Conservation (phyloP, 2,329 filamentous ascomycete species). For the Zymoseptoria crescenta region DNA sequence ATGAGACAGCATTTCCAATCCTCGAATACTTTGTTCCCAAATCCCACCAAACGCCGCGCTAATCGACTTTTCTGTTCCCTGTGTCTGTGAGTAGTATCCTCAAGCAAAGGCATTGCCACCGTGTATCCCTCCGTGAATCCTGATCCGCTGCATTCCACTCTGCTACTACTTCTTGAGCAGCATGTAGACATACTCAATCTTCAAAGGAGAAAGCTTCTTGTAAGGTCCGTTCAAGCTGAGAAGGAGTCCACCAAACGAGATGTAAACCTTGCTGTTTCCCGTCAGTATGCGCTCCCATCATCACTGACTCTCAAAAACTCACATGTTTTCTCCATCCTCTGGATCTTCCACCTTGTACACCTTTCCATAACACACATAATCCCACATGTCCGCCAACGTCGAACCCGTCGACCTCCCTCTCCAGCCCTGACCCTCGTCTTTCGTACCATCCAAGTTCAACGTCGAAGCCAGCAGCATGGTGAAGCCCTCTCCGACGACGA, state of each 20-base stretch:
- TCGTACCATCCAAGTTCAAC: conserved; percentile 75
- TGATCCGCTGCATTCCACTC: background rate
- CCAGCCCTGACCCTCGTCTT: conserved; percentile 53
- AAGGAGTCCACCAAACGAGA: conserved; percentile 87
- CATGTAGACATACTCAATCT: conserved; percentile 90
- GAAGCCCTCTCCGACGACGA: conserved; percentile 64
- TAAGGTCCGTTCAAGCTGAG: conserved; percentile 89
- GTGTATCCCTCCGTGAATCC: background rate
- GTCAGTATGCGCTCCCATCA: conserved; percentile 20
- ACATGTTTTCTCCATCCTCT: conserved; percentile 78
- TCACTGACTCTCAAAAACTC: conserved; percentile 34
- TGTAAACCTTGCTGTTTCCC: conserved; percentile 71
- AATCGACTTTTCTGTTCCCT: conserved; percentile 13
- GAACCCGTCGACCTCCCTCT: conserved; percentile 57
- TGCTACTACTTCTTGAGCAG: conserved; percentile 72
- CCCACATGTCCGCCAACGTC: conserved; percentile 67
- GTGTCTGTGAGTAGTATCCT: background rate
- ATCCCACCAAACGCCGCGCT: conserved; percentile 25
- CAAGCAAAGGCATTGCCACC: background rate
- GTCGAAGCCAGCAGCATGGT: conserved; percentile 78
- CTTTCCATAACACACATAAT: conserved; percentile 84
- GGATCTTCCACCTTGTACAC: conserved; percentile 78
- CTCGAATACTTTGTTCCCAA: background rate
- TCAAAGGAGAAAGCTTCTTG: conserved; percentile 85
- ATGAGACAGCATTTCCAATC: background rate